These are phyloP conservation scores for Chamaecyparis obtusa DNA, from an alignment of 75 land plant species.

Conservation along the genomic window DNA sequence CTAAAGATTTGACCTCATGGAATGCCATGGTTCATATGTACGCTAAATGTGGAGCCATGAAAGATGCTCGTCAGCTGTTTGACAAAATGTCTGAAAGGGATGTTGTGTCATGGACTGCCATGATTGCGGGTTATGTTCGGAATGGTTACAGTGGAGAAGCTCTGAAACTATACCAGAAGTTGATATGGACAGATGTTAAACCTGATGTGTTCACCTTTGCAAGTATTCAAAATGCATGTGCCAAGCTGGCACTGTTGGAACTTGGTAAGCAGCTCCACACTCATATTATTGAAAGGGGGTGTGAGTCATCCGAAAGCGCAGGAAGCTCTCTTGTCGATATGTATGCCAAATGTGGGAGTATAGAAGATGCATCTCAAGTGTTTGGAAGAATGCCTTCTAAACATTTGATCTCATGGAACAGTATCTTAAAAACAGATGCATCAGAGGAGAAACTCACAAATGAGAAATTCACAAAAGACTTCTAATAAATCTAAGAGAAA, in stretches of 20 bases:
- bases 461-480: too few relatives aligned
- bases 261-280: conserved; percentile 56
- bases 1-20: conserved; percentile 61
- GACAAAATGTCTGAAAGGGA: conserved; percentile 30
- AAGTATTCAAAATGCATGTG: conserved; percentile 52
- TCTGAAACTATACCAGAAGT: conserved; percentile 15
- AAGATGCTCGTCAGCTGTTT: conserved; percentile 39
- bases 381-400: conserved; percentile 34
- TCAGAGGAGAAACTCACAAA: too few relatives aligned
- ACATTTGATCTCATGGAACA: conserved; percentile 66
- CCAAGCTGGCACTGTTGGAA: conserved; percentile 42
- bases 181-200: conserved; percentile 27
- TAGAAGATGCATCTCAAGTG: conserved; percentile 37
- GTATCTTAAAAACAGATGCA: neutral
- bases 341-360: conserved; percentile 73
- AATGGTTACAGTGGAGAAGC: conserved; percentile 21
- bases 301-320: conserved; percentile 37
- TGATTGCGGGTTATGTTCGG: conserved; percentile 34
- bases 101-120: conserved; percentile 40
- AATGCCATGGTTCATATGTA: conserved; percentile 66
- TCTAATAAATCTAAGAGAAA: too few relatives aligned
- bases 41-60: conserved; percentile 56
- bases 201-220: conserved; percentile 61
- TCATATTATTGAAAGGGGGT: conserved; percentile 36
- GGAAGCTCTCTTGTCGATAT: conserved; percentile 56